Conservation (phyloP, 441 rosid species). For the Sinapis alba region DNA sequence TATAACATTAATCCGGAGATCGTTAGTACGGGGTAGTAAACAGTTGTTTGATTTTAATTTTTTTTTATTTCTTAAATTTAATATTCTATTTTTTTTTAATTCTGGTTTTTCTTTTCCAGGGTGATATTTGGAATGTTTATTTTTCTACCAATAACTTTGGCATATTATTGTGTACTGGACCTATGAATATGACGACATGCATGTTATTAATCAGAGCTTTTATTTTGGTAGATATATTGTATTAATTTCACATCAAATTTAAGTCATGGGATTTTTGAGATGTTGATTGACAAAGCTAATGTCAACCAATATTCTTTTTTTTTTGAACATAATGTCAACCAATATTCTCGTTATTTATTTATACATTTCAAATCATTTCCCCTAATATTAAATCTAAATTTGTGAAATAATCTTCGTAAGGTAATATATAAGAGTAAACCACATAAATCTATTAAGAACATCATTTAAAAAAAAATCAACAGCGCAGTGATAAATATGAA, state of each 20-base stretch:
- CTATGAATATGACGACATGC: constrained; percentile 42
- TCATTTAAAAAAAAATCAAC: neutral
- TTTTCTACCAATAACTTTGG: constrained; percentile 70
- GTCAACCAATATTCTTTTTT: constrained; percentile 9
- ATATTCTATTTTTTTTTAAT: too few relatives aligned
- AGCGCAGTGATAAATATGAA: neutral
- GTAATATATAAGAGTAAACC: neutral
- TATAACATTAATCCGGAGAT: constrained; percentile 81
- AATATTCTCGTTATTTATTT: neutral
- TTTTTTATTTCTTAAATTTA: neutral
- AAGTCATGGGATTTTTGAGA: neutral
- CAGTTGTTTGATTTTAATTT: neutral
- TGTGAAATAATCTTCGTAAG: neutral
- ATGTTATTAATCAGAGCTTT: neutral
- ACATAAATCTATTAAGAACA: neutral
- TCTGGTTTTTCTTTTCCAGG: constrained; percentile 45
- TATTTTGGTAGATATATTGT: neutral
- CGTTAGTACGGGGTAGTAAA: constrained; percentile 69
- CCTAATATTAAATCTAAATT: neutral
- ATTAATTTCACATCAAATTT: neutral
- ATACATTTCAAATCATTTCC: neutral
- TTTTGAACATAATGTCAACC: constrained; percentile 6
- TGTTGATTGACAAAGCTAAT: neutral
- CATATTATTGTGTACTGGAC: constrained; percentile 71
- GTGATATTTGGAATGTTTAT: constrained; percentile 79